A percentile compares a stretch with the other conserved stretches of the same genome.
phyloP scores from a whole-genome alignment of 2,329 filamentous ascomycete species.

The Drechmeria coniospora region DNA sequence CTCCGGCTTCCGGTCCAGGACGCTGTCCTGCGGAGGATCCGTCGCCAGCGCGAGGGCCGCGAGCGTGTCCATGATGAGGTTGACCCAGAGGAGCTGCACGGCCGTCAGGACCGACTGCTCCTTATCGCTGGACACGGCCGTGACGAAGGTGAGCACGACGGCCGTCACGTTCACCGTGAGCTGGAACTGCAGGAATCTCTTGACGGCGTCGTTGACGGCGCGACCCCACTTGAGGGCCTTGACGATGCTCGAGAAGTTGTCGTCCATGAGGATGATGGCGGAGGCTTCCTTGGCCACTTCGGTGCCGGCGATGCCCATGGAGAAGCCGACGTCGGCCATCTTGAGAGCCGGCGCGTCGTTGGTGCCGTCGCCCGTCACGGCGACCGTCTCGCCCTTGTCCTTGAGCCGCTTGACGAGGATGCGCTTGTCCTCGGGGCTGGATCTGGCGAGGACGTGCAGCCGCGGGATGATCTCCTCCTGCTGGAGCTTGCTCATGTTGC shows the following conservation, averaged over 20 bases:
- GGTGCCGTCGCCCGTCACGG: conserved; percentile 70
- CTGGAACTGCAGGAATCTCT: conserved; percentile 64
- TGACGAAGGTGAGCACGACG: conserved; percentile 74
- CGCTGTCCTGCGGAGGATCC: conserved; percentile 70
- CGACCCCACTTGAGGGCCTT: conserved; percentile 72
- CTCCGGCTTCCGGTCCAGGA: conserved; percentile 61
- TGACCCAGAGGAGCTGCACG: conserved; percentile 90
- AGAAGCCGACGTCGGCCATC: conserved; percentile 70
- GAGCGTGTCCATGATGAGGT: conserved; percentile 94
- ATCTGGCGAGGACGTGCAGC: conserved; percentile 57
- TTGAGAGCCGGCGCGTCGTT: conserved; percentile 73
- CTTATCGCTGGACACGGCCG: conserved; percentile 54
- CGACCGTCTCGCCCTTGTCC: conserved; percentile 60
- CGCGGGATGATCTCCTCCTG: conserved; percentile 53
- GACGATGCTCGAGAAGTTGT: conserved; percentile 77
- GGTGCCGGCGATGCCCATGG: conserved; percentile 72
- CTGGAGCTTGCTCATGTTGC: conserved; percentile 50
- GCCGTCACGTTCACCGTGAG: conserved; percentile 86
- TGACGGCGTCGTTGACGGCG: conserved; percentile 62
- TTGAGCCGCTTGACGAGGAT: conserved; percentile 57
- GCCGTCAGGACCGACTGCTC: conserved; percentile 69
- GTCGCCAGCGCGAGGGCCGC: conserved; percentile 79
- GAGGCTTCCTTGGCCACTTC: conserved; percentile 78
- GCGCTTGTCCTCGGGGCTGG: conserved; percentile 63
- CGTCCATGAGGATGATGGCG: conserved; percentile 75